These are phyloP conservation scores for Helianthus tuberosus DNA, from an alignment of 129 eudicot species.

Conservation along the genomic window DNA sequence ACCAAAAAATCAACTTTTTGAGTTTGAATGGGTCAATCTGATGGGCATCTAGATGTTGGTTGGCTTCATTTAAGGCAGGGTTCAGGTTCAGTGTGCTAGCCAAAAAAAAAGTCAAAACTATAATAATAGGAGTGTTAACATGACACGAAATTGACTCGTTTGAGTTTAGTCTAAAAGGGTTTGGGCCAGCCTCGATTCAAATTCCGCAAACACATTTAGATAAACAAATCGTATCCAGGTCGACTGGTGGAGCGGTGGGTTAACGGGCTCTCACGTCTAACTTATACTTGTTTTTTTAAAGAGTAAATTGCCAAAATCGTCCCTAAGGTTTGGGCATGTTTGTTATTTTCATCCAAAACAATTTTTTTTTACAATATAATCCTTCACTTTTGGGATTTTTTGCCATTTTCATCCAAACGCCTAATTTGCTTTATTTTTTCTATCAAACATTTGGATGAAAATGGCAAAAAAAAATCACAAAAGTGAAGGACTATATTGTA, in stretches of 20 bases:
- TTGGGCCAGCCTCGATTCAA: not conserved
- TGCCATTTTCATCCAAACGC: too few relatives aligned
- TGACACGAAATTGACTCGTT: not conserved
- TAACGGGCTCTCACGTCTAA: not conserved
- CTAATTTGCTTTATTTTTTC: too few relatives aligned
- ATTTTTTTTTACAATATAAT: too few relatives aligned
- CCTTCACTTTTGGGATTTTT: too few relatives aligned
- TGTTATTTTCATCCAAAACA: too few relatives aligned
- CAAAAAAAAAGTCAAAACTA: not conserved
- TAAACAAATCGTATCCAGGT: not conserved
- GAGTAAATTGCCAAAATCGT: too few relatives aligned
- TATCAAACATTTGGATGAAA: too few relatives aligned
- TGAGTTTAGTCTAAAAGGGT: not conserved
- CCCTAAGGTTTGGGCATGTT: too few relatives aligned
- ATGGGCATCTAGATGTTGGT: slow-evolving; percentile 9
- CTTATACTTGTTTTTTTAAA: not conserved
- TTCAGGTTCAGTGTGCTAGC: not conserved
- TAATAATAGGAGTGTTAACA: too few relatives aligned
- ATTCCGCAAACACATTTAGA: not conserved
- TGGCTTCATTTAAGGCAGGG: not conserved
- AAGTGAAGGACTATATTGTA: too few relatives aligned
- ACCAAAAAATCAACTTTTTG: slow-evolving; percentile 9
- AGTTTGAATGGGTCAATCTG: slow-evolving; percentile 4
- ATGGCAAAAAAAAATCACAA: too few relatives aligned
- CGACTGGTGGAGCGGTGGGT: not conserved